Conservation (phyloP, 1,139 yeast genomes). For the Schwanniomyces etchellsii region DNA sequence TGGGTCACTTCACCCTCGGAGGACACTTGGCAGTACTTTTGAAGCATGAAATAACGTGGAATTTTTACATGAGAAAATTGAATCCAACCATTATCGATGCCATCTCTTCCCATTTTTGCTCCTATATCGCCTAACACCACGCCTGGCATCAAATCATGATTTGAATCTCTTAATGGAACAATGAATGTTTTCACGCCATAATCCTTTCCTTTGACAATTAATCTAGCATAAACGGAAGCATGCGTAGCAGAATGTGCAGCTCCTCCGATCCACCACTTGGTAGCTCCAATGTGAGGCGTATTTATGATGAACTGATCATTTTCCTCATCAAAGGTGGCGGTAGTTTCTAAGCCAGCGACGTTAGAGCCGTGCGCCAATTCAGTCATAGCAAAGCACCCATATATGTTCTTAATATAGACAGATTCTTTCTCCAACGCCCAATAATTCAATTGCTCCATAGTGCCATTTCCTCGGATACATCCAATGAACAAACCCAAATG, state of each 20-base stretch:
- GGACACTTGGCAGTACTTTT: slow-evolving; percentile 71
- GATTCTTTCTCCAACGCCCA: slow-evolving; percentile 80
- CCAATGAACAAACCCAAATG: slow-evolving; percentile 46
- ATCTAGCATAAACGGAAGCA: slow-evolving; percentile 73
- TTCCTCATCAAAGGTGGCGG: slow-evolving; percentile 68
- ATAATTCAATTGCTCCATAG: slow-evolving; percentile 51
- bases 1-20: slow-evolving; percentile 62
- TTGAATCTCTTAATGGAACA: slow-evolving; percentile 76
- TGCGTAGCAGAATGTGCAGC: slow-evolving; percentile 94
- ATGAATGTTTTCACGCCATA: slow-evolving; percentile 89
- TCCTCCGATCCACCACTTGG: slow-evolving; percentile 99
- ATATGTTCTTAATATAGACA: slow-evolving; percentile 54
- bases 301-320: slow-evolving; percentile 68
- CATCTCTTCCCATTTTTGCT: slow-evolving; percentile 87
- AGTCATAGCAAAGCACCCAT: slow-evolving; percentile 93
- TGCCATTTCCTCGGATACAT: slow-evolving; percentile 47
- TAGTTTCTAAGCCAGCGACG: slow-evolving; percentile 90
- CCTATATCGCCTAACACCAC: slow-evolving; percentile 88
- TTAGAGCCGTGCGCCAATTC: slow-evolving; percentile 93
- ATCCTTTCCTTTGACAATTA: slow-evolving; percentile 76
- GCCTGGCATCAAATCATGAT: slow-evolving; percentile 72
- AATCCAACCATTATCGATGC: slow-evolving; percentile 92
- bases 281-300: slow-evolving; percentile 88
- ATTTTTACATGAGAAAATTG: slow-evolving; percentile 78
- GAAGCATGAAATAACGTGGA: slow-evolving; percentile 80